Evolutionary conservation across 1,139 yeast species (phyloP).

Genomic region (Blastobotrys malaysiensis): DNA sequence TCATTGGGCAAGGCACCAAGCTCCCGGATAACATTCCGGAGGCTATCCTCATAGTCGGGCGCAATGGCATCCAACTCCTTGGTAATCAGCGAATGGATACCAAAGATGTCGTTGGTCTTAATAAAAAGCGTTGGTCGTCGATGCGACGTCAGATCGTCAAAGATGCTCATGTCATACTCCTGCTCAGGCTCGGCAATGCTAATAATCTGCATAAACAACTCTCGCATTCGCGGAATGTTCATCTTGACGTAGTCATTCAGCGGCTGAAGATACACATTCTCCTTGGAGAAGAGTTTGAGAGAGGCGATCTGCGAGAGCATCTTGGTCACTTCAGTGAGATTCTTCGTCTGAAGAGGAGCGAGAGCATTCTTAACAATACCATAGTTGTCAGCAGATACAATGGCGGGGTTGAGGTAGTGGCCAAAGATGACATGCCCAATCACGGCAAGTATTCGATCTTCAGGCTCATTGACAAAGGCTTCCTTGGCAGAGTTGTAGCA

Average conservation of each 20-base stretch:
- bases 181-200: constrained; percentile 54
- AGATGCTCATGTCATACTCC: constrained; percentile 57
- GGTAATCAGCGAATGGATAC: constrained; percentile 53
- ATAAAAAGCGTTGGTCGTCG: constrained; percentile 61
- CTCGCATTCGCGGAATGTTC: constrained; percentile 44
- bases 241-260: constrained; percentile 63
- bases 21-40: constrained; percentile 42
- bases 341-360: constrained; percentile 41
- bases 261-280: constrained; percentile 70
- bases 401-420: constrained; percentile 59
- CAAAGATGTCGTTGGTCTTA: constrained; percentile 59
- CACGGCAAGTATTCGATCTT: constrained; percentile 50
- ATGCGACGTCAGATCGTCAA: constrained; percentile 66
- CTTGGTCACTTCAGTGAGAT: constrained; percentile 53
- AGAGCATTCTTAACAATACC: constrained; percentile 42
- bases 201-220: constrained; percentile 45
- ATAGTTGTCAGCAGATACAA: constrained; percentile 63
- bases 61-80: constrained; percentile 48
- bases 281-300: constrained; percentile 56
- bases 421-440: constrained; percentile 65
- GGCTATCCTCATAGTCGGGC: constrained; percentile 47
- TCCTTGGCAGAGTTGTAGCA: constrained; percentile 36
- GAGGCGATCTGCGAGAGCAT: constrained; percentile 61
- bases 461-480: constrained; percentile 35
- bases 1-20: constrained; percentile 41